Percentiles rank a stretch among this genome's conserved stretches.
phyloP scores from a whole-genome alignment of 1,284 basidiomycete species.

The Mycena citricolor region DNA sequence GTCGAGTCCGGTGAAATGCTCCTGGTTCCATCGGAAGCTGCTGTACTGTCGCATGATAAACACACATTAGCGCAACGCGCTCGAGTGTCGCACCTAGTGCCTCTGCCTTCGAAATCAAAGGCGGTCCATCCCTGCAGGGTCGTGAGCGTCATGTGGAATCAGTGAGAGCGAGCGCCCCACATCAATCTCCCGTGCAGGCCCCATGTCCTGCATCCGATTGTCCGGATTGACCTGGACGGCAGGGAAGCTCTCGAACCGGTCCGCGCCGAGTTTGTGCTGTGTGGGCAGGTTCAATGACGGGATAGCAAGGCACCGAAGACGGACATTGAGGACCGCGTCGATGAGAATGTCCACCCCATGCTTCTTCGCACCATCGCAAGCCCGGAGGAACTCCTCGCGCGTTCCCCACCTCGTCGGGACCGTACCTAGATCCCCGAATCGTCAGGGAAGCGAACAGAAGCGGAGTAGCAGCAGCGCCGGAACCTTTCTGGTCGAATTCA shows the following conservation, averaged over 20 bases:
- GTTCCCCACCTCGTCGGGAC: slow-evolving; percentile 89
- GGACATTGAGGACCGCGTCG: slow-evolving; percentile 76
- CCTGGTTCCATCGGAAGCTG: slow-evolving; percentile 61
- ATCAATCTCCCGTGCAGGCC: slow-evolving; percentile 69
- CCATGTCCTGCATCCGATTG: slow-evolving; percentile 59
- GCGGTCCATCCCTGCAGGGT: slow-evolving; percentile 75
- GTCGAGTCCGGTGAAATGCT: slow-evolving; percentile 83
- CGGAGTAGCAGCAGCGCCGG: background rate
- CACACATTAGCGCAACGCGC: background rate
- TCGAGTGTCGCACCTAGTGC: slow-evolving; percentile 51
- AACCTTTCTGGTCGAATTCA: slow-evolving; percentile 87
- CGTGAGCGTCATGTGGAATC: slow-evolving; percentile 1
- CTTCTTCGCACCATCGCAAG: slow-evolving; percentile 58
- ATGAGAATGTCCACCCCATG: slow-evolving; percentile 68
- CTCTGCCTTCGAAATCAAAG: slow-evolving; percentile 81
- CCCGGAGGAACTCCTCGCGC: slow-evolving; percentile 74
- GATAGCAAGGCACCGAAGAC: slow-evolving; percentile 5
- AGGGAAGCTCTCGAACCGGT: slow-evolving; percentile 73
- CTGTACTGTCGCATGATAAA: slow-evolving; percentile 68
- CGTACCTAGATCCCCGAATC: slow-evolving; percentile 26
- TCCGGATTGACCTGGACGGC: slow-evolving; percentile 74
- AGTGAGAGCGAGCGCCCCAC: slow-evolving; percentile 35
- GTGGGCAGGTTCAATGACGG: slow-evolving; percentile 2
- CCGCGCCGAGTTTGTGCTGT: slow-evolving; percentile 83
- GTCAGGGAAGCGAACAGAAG: background rate